Base-by-base conservation (phyloP, 2,329 filamentous ascomycete species). In the Aureobasidium leucospermi region DNA sequence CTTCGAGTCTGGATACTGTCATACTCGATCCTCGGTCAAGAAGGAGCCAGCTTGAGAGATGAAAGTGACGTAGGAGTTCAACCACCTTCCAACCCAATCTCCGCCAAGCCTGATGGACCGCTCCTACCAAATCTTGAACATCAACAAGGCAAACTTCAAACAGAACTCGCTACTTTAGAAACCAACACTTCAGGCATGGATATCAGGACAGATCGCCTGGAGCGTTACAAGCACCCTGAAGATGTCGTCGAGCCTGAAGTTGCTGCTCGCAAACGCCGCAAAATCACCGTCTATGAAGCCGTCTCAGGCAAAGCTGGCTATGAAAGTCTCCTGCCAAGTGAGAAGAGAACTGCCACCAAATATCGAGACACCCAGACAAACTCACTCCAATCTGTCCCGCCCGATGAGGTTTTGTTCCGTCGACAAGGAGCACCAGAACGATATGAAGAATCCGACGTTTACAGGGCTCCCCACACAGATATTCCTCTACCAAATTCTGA, bases 401-500 rank as follows among this genome's bases (percentile, higher is more conserved):
- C 88, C 2, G 88, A 90, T 58, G 85, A 89, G 60, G 83, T 87
- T 1, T 79, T 92, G 4, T 91, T 89, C 70, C 82, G 82, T 31
- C 80, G 81, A 48, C 78, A 77, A 63, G 75, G 81, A 61, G 87
- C 88, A 1, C 88, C 88, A 2, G 73, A 78, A 19, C 83, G 87
- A 57, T 90, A 85, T 67, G 81, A 81, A 58, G 88, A 91, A 71
- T 79, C 84, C 61, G 88, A 91, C 71, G 78, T 87, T 62, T 92
- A 91, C 74, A 68, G 76, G 8, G 32, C 55, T 31, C 43, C 55
- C 6, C 7, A 39, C 9, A 32, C 55, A 23, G 32, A 29, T 8
- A 48, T 34, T 23, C 34, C 55, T 47, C 75, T 92, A 15, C 89
- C 89, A 5, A 81, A 85, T 42, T 85, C 84, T 60, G 86, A 90